Base-by-base conservation (phyloP, 2,329 filamentous ascomycete genomes). In the Metarhizium guizhouense region DNA sequence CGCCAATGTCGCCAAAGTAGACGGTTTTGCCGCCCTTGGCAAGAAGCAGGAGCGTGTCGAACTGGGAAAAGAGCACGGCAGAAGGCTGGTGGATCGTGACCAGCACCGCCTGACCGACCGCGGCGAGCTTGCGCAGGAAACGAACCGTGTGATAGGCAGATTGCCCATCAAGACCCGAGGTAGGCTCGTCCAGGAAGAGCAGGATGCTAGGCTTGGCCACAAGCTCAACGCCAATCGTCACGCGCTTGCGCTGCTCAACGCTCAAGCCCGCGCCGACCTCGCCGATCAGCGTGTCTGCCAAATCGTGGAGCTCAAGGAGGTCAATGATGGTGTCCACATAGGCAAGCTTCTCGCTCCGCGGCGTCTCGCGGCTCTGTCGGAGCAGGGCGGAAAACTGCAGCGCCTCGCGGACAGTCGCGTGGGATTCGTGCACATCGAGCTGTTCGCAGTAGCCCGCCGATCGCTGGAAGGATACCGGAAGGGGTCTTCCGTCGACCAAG, bases 271-370 rank as follows among this genome's bases (percentile, higher is more conserved):
- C 69, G 51, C 87, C 87, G 2, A 74, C 64, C 8, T 65, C 58
- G 1, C 77, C 77, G 30, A 81, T 76, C 0, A 80, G 64, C 0
- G 76, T 76, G 53, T 80, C 71, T 2, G 71, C 72, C 4, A 79
- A 64, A n/a, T 77, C 73, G 43, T 74, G 68, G 4, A 81, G 70
- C 56, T 79, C 77, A 0, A 81, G 64, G 0, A 80, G 69, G 62
- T 89, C 86, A 63, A 94, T 88, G 43, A 93, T 86, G 57, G 88
- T 86, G 52, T 90, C 81, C 8, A 92, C 88, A 60, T 93, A 93
- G 3, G 78, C 80, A 1, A 90, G 71, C 70, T 92, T 93, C 63
- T 91, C 87, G 54, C 81, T 72, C 1, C 78, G 77, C 0, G 85
- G 72, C 2, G 83, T 78, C 29, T 84, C 76, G 10, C 81, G 81